A percentile compares a stretch with the other conserved stretches of the same genome.
Conservation (phyloP, 2,329 filamentous ascomycete species). For the Verticillium nubilum region DNA sequence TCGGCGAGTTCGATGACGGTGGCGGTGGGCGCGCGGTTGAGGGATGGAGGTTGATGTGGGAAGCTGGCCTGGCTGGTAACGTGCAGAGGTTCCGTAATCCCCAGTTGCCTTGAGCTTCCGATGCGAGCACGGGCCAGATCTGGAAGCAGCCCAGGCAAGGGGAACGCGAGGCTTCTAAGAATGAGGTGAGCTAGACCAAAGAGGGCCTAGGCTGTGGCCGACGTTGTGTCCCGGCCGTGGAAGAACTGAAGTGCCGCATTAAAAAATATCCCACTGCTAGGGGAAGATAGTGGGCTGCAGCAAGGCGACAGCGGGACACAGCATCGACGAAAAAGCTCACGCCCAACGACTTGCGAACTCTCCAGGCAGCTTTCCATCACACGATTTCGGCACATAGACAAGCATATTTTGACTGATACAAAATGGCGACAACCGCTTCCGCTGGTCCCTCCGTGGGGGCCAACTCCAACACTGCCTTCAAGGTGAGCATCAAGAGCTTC, state of each 20-base stretch:
- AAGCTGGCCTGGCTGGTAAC: conserved; percentile 1
- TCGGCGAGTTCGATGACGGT: conserved; percentile 6
- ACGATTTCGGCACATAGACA: neutral
- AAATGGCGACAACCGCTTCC: conserved; percentile 41
- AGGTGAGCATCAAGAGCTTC: conserved; percentile 36
- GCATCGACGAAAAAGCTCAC: neutral
- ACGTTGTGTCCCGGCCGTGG: conserved; percentile 8
- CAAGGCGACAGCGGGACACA: conserved; percentile 14
- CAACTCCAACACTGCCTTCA: conserved; percentile 49
- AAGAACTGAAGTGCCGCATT: conserved; percentile 14
- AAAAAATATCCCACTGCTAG: conserved; percentile 17
- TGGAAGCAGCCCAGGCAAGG: neutral
- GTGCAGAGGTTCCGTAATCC: conserved; percentile 15
- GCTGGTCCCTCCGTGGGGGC: conserved; percentile 27
- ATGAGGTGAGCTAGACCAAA: neutral
- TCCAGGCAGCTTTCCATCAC: neutral
- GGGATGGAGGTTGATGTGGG: conserved; percentile 11
- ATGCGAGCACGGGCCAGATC: conserved; percentile 8
- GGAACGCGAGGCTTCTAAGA: conserved; percentile 12
- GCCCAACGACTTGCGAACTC: neutral
- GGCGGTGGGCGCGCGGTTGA: neutral
- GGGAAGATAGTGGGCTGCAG: conserved; percentile 12
- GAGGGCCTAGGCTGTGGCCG: neutral
- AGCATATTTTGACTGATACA: conserved; percentile 2
- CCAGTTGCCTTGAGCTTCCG: conserved; percentile 17